These are phyloP conservation scores for Haematococcus lacustris DNA, from an alignment of 139 green algal genomes.

Conservation along the genomic window DNA sequence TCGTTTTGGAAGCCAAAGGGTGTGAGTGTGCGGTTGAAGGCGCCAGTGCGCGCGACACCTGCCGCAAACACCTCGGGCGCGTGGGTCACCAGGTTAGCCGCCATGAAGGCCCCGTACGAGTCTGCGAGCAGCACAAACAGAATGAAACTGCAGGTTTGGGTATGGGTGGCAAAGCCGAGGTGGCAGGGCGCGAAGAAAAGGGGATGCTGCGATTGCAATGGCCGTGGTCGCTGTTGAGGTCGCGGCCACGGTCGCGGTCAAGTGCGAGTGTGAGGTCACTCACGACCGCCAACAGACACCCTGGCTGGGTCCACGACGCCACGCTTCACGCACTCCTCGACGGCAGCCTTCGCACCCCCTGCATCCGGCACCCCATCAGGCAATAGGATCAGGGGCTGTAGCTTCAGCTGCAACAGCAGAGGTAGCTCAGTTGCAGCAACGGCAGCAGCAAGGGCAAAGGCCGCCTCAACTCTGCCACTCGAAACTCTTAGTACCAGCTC, in stretches of 20 bases:
- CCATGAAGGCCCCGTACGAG: conserved; percentile 80
- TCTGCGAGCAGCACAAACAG: no score
- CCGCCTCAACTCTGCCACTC: neutral
- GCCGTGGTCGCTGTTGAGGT: no score
- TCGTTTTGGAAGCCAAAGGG: conserved; percentile 97
- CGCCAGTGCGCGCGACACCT: conserved; percentile 73
- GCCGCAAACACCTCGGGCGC: conserved; percentile 83
- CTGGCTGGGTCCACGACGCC: conserved; percentile 70
- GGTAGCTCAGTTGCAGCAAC: neutral
- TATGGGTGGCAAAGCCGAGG: no score
- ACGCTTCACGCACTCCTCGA: conserved; percentile 58
- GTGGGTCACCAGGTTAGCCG: conserved; percentile 83
- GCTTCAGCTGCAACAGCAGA: neutral
- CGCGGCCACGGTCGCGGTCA: no score
- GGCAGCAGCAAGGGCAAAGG: neutral
- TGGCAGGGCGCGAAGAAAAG: no score
- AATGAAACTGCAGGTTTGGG: no score
- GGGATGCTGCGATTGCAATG: no score
- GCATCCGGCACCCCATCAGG: neutral
- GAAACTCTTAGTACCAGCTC: no score
- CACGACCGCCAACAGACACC: conserved; percentile 80
- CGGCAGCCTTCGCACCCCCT: conserved; percentile 37
- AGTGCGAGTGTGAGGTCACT: conserved; percentile 2
- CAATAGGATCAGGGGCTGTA: neutral
- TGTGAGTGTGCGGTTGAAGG: conserved; percentile 93